phyloP scores from a whole-genome alignment of 2,329 filamentous ascomycete genomes.

The Emericellopsis cladophorae region DNA sequence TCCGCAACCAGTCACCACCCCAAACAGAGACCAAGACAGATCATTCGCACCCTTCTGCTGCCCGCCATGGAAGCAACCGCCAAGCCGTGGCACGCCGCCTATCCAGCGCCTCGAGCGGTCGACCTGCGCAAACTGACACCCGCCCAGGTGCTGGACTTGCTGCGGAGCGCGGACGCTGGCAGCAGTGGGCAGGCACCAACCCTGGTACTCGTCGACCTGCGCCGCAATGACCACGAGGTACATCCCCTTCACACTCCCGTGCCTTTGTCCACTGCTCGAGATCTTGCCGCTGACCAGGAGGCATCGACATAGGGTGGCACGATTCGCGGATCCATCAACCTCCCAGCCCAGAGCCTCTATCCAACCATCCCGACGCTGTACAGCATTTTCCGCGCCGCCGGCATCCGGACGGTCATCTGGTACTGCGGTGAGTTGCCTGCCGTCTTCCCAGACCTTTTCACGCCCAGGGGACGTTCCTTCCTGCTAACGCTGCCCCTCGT shows the following conservation, averaged over 20 bases:
- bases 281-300: background rate
- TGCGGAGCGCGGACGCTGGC: background rate
- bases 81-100: background rate
- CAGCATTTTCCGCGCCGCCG: slow-evolving; percentile 24
- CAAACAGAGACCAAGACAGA: too few relatives aligned
- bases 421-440: slow-evolving; percentile 27
- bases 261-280: too few relatives aligned
- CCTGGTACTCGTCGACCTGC: background rate
- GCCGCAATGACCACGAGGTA: slow-evolving; percentile 29
- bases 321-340: slow-evolving; percentile 38
- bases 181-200: background rate
- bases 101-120: background rate
- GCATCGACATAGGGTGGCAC: slow-evolving; percentile 33
- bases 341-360: slow-evolving; percentile 33
- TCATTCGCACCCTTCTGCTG: background rate
- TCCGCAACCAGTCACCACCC: too few relatives aligned
- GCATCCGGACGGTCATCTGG: slow-evolving; percentile 26
- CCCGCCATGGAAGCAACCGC: background rate
- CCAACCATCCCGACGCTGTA: slow-evolving; percentile 28
- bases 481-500: background rate
- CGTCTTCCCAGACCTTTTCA: background rate
- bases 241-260: background rate
- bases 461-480: background rate
- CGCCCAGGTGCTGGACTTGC: background rate
- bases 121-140: background rate